Conservation (phyloP, 2,329 filamentous ascomycete species). For the Aspergillus flavus region DNA sequence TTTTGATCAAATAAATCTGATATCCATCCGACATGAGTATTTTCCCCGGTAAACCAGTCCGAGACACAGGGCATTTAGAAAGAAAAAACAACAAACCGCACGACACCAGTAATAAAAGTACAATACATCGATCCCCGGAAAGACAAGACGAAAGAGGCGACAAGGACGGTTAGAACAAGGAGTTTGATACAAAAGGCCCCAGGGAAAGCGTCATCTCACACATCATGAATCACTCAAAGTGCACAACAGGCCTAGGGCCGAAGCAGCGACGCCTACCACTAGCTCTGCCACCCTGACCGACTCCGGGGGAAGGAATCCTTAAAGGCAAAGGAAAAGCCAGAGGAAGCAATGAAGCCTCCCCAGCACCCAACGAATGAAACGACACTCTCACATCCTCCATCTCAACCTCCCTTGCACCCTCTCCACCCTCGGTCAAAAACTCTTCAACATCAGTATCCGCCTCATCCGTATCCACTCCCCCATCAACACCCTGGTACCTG, state of each 20-base stretch:
- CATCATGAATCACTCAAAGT: background rate
- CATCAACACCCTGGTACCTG: background rate
- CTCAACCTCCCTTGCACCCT: background rate
- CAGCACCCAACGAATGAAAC: conserved; percentile 7
- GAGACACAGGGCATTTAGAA: background rate
- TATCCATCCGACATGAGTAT: background rate
- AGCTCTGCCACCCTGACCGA: background rate
- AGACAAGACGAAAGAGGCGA: background rate
- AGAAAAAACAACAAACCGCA: background rate
- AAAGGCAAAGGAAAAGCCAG: background rate
- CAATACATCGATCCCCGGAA: background rate
- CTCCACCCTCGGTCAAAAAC: too few species aligned
- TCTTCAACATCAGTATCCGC: background rate
- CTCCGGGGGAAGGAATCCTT: background rate
- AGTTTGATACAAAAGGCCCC: background rate
- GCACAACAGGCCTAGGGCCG: background rate
- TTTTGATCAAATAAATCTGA: background rate
- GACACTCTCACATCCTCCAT: background rate
- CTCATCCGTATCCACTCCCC: background rate
- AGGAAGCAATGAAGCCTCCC: conserved; percentile 2
- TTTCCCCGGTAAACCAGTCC: background rate
- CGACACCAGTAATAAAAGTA: background rate
- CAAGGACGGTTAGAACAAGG: background rate
- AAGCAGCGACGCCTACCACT: background rate
- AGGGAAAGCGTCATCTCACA: background rate